These are phyloP conservation scores for Suillus ampliporus DNA, from an alignment of 768 basidiomycete species.

Conservation along the genomic window DNA sequence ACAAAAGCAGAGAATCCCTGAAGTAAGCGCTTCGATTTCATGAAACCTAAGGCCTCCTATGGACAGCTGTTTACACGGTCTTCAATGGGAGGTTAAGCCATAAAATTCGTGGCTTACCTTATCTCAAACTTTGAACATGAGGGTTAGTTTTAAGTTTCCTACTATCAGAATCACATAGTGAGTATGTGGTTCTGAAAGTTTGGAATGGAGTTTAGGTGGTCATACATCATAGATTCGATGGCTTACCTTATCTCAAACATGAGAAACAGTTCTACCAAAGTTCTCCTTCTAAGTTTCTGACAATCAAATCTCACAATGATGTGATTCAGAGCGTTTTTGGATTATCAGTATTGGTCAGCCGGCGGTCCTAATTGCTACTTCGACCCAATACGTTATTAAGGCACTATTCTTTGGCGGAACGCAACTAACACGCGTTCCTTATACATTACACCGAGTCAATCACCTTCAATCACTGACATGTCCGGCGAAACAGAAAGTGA, in stretches of 20 bases:
- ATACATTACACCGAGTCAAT: neutral
- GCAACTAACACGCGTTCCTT: neutral
- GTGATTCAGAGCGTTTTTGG: too few species aligned
- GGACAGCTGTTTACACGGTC: neutral
- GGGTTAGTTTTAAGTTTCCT: conserved; percentile 3
- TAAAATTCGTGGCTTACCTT: neutral
- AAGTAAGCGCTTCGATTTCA: neutral
- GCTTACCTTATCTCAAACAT: neutral
- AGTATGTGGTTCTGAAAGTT: neutral
- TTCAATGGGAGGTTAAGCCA: neutral
- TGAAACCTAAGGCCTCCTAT: neutral
- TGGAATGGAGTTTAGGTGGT: neutral
- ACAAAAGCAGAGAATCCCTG: neutral
- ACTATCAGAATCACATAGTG: neutral
- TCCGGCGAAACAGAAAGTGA: neutral
- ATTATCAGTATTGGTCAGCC: conserved; percentile 1
- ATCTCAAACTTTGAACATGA: neutral
- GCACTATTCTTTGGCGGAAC: neutral
- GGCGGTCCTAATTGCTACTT: too few species aligned
- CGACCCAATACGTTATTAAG: too few species aligned
- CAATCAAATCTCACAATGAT: too few species aligned
- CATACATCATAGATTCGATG: neutral
- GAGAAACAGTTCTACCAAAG: neutral
- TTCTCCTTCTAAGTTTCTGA: neutral
- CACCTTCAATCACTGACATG: neutral